phyloP scores from a whole-genome alignment of 805 yeast species.

The Saccharomycopsis fodiens region DNA sequence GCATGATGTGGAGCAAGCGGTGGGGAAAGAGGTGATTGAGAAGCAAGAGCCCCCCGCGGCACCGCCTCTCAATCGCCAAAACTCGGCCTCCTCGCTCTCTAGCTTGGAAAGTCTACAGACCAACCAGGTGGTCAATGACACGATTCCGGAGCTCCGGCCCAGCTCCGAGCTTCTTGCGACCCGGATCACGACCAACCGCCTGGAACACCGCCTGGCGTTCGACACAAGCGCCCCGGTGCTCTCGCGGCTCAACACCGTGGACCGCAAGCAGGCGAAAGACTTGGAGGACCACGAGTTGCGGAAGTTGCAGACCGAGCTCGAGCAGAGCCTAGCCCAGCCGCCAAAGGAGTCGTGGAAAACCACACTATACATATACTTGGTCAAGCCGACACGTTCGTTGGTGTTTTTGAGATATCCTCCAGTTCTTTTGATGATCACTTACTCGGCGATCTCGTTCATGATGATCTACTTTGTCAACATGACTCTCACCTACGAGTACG shows the following conservation, averaged over 20 bases:
- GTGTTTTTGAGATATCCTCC: conserved; percentile 65
- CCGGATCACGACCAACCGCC: neutral
- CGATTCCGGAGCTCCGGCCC: neutral
- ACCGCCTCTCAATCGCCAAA: neutral
- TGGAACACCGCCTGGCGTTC: neutral
- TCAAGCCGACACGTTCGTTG: conserved; percentile 57
- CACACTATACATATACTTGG: conserved; percentile 38
- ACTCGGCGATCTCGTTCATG: conserved; percentile 66
- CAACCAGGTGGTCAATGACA: neutral
- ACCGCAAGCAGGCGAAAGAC: conserved; percentile 20
- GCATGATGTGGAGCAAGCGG: conserved; percentile 11
- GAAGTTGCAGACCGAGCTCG: conserved; percentile 21
- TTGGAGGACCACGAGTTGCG: conserved; percentile 19
- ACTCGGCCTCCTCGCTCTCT: neutral
- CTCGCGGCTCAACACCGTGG: conserved; percentile 30
- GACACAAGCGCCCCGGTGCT: conserved; percentile 28
- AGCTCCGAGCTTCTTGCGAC: neutral
- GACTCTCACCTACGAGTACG: conserved; percentile 57
- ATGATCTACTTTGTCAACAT: conserved; percentile 67
- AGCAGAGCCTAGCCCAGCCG: neutral
- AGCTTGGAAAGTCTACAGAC: neutral
- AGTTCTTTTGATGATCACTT: conserved; percentile 54
- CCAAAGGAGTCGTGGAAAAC: conserved; percentile 22
- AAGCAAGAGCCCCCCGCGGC: neutral
- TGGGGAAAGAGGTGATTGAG: neutral